Evolutionary conservation across 495 filamentous ascomycete genomes (phyloP).

Genomic region (Aspergillus sparsus): DNA sequence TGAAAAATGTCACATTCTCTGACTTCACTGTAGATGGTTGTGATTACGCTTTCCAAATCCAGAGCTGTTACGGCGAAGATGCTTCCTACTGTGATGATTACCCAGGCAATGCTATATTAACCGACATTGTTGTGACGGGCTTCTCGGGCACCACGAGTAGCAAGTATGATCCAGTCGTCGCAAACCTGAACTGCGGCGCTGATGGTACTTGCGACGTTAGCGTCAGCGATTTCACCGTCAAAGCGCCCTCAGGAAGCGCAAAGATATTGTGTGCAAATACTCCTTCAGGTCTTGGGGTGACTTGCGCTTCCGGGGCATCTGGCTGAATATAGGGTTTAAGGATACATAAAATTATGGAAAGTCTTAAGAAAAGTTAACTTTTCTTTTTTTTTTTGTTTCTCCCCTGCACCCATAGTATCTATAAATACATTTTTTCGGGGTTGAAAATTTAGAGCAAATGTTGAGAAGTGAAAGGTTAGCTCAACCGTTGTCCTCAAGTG

Average conservation of each 20-base stretch:
- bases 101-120: conserved; percentile 38
- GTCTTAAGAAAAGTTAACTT: too few relatives aligned
- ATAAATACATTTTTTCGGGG: too few relatives aligned
- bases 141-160: conserved; percentile 44
- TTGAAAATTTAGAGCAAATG: too few relatives aligned
- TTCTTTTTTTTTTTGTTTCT: too few relatives aligned
- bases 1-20: conserved; percentile 46
- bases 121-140: conserved; percentile 36
- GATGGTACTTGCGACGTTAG: conserved; percentile 42
- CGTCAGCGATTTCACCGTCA: conserved; percentile 35
- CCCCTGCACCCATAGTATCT: too few relatives aligned
- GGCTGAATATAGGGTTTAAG: conserved; percentile 14
- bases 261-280: conserved; percentile 44
- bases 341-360: too few relatives aligned
- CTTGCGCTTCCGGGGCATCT: conserved; percentile 41
- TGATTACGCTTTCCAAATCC: conserved; percentile 51
- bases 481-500: too few relatives aligned
- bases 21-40: conserved; percentile 38
- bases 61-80: conserved; percentile 49
- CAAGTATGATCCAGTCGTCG: conserved; percentile 40
- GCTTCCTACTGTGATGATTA: conserved; percentile 39
- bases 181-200: conserved; percentile 43
- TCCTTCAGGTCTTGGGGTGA: conserved; percentile 34
- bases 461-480: too few relatives aligned
- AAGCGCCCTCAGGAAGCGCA: conserved; percentile 32